Evolutionary conservation across 371 early-diverging fungal species (phyloP).

Genomic region (Apophysomyces ossiformis): DNA sequence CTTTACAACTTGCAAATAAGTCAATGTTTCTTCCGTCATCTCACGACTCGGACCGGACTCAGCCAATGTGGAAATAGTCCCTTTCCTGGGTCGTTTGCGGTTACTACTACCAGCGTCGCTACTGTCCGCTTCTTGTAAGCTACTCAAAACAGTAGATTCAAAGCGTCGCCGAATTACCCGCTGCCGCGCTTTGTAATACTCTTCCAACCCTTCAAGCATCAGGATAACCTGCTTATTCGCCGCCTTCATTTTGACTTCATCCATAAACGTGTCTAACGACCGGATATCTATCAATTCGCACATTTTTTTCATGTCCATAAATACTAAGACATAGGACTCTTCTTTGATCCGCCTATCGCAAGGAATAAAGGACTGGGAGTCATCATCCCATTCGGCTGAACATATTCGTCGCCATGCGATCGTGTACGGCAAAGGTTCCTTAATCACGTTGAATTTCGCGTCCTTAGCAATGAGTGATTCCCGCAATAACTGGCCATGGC

Average conservation of each 20-base stretch:
- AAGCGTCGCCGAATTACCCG: conserved; percentile 39
- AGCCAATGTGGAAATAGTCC: conserved; percentile 13
- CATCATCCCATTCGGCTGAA: conserved; percentile 55
- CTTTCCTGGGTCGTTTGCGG: conserved; percentile 21
- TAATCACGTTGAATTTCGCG: conserved; percentile 18
- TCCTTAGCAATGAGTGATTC: conserved; percentile 12
- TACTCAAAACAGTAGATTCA: conserved; percentile 37
- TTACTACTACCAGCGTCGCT: conserved; percentile 2
- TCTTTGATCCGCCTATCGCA: conserved; percentile 39
- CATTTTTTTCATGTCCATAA: conserved; percentile 43
- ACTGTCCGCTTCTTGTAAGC: conserved; percentile 19
- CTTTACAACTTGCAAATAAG: conserved; percentile 48
- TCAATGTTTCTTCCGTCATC: conserved; percentile 42
- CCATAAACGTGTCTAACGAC: conserved; percentile 25
- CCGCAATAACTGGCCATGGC: conserved; percentile 18
- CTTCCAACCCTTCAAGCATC: conserved; percentile 60
- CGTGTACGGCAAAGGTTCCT: conserved; percentile 27
- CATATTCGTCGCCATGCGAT: conserved; percentile 57
- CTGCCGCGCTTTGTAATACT: conserved; percentile 50
- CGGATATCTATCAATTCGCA: conserved; percentile 30
- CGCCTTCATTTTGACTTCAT: conserved; percentile 20
- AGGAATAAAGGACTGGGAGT: conserved; percentile 51
- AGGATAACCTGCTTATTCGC: conserved; percentile 40
- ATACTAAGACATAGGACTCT: conserved; percentile 48
- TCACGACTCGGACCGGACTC: conserved; percentile 30